Evolutionary conservation across 208 protist species (phyloP).

Genomic region (Herpetomonas tarakana): DNA sequence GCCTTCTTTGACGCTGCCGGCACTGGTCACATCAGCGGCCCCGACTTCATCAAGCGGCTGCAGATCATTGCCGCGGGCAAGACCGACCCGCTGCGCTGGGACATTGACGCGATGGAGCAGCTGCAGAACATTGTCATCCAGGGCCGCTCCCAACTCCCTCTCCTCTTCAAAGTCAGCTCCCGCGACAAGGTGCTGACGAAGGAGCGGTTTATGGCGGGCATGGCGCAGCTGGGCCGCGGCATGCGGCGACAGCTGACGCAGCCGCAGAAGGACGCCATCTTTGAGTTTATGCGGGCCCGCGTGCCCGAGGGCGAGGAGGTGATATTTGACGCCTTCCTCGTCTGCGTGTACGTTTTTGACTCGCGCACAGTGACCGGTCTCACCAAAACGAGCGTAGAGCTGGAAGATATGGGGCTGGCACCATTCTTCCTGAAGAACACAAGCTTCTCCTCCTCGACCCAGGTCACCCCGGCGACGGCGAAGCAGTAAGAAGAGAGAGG

Average conservation of each 20-base stretch:
- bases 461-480: constrained; percentile 12
- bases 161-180: constrained; percentile 59
- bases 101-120: constrained; percentile 83
- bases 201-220: constrained; percentile 65
- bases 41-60: constrained; percentile 60
- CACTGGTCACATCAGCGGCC: constrained; percentile 63
- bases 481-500: constrained; percentile 8
- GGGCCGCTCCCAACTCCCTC: constrained; percentile 63
- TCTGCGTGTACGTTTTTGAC: constrained; percentile 73
- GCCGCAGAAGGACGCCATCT: constrained; percentile 73
- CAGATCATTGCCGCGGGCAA: constrained; percentile 39
- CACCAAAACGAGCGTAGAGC: constrained; percentile 17
- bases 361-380: constrained; percentile 19
- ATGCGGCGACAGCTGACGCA: constrained; percentile 81
- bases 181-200: constrained; percentile 51
- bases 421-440: constrained; percentile 49
- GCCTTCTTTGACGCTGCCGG: constrained; percentile 59
- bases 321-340: constrained; percentile 66
- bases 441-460: constrained; percentile 45
- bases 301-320: constrained; percentile 36
- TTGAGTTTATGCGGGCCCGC: constrained; percentile 54
- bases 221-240: constrained; percentile 63
- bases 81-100: constrained; percentile 71
- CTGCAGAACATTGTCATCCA: constrained; percentile 86
- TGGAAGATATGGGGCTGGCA: constrained; percentile 41